Conservation (phyloP, 78 protist species). For the Guillardia theta region DNA sequence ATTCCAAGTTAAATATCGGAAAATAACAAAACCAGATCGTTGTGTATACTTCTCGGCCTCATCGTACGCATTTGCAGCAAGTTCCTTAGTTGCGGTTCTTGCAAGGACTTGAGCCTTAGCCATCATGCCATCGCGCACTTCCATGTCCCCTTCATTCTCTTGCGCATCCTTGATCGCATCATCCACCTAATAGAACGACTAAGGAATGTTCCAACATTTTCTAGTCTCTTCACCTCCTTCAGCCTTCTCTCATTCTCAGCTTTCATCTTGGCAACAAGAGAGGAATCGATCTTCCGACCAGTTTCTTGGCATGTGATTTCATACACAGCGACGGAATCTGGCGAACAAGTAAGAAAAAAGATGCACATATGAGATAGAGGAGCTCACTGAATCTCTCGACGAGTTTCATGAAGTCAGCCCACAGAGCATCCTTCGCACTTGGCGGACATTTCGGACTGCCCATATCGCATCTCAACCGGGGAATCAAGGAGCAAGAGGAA, state of each 20-base stretch:
- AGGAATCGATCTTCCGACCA: slow-evolving; percentile 56
- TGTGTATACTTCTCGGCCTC: background rate
- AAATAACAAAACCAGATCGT: too few relatives aligned
- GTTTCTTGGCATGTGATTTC: slow-evolving; percentile 56
- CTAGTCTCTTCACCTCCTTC: slow-evolving; percentile 59
- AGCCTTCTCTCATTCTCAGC: slow-evolving; percentile 58
- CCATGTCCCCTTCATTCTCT: slow-evolving; percentile 91
- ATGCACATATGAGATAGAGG: background rate
- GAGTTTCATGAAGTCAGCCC: background rate
- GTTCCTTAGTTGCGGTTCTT: slow-evolving; percentile 83
- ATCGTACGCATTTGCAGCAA: background rate
- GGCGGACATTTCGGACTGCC: background rate
- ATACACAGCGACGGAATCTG: slow-evolving; percentile 78
- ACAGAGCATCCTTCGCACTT: slow-evolving; percentile 22
- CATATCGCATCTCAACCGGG: background rate
- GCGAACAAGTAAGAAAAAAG: background rate
- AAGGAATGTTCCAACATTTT: too few relatives aligned
- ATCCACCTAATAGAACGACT: too few relatives aligned
- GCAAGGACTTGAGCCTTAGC: slow-evolving; percentile 72
- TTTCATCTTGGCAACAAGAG: slow-evolving; percentile 22
- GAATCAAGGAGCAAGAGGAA: background rate
- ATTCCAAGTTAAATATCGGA: too few relatives aligned
- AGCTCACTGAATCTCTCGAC: background rate
- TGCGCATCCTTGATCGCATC: slow-evolving; percentile 80
- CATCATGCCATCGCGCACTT: slow-evolving; percentile 85